Base-by-base conservation (phyloP, 1,139 yeast genomes). In the Hanseniaspora sp. region DNA sequence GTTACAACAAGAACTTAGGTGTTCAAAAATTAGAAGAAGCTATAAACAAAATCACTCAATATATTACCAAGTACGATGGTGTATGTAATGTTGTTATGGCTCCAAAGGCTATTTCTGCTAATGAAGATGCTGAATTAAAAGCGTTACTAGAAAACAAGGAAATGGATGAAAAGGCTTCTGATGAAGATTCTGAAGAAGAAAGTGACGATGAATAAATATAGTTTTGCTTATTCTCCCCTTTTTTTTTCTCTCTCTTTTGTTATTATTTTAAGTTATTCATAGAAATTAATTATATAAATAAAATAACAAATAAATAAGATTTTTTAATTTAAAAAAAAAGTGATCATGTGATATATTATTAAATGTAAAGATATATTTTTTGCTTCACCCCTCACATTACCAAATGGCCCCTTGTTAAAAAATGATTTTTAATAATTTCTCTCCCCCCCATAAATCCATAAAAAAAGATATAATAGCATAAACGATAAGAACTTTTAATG, bases 51-150 rank as follows among this genome's bases (percentile, higher is more conserved):
- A 85, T 92, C 60, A 76, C 78, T 59, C 77, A 77, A 62, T 75
- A 81, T 54, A 88, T 94, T 65, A 78, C 78, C 60, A 72, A 76
- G 35, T 77, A 80, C 55, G 95, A 88, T 57, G 99, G 99, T 66
- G 79, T 80, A 58, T 83, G 95, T 69, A 87, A 86, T 63, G 84
- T 92, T 60, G 88, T 95, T 59, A 90, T 92, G 96, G 92, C 95
- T 63, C 97, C 98, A 66, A 90, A 90, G 80, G 96, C 97, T 48
- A 97, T 92, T 61, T 87, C 96, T 58, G 97, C 96, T 58, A 86
- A 92, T 58, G 99, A 92, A 70, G 99, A 92, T 70, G 97, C 96
- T 58, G 97, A 90, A 73, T 80, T 92, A 67, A 95, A 88, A 71
- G 95, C 95, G 60, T 76, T 92, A 62, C 83, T 92, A 80, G 88